A percentile compares a stretch with the other conserved stretches of the same genome.
phyloP scores from a whole-genome alignment of 2,329 filamentous ascomycete species.

The Tolypocladium inflatum region DNA sequence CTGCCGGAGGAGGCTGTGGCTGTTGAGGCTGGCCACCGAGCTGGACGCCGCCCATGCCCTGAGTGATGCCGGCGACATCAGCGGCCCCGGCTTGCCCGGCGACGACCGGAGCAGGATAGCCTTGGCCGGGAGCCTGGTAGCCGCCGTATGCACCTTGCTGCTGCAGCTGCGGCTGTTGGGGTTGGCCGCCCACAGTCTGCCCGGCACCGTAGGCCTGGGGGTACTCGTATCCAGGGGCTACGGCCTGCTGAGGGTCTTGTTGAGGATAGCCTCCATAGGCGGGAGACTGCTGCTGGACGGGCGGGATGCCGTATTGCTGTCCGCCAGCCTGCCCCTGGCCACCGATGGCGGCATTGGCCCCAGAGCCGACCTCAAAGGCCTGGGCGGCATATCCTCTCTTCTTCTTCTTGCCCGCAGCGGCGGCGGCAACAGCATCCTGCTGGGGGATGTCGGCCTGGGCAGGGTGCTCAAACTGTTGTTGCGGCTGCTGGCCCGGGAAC shows the following conservation, averaged over 20 bases:
- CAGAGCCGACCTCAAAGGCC: slow-evolving; percentile 85
- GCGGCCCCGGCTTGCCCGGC: slow-evolving; percentile 20
- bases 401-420: slow-evolving; percentile 62
- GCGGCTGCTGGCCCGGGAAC: slow-evolving; percentile 31
- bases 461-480: slow-evolving; percentile 32
- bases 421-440: slow-evolving; percentile 16
- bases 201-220: slow-evolving; percentile 34
- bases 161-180: slow-evolving; percentile 9
- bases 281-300: slow-evolving; percentile 28
- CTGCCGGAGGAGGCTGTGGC: slow-evolving; percentile 29
- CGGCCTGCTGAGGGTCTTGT: slow-evolving; percentile 31
- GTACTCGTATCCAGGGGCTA: slow-evolving; percentile 30
- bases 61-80: slow-evolving; percentile 63
- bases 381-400: slow-evolving; percentile 91
- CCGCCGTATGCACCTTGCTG: slow-evolving; percentile 30
- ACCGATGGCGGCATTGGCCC: slow-evolving; percentile 63
- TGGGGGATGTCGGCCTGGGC: slow-evolving; percentile 21
- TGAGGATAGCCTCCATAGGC: slow-evolving; percentile 53
- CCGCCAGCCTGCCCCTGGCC: slow-evolving; percentile 31
- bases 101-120: slow-evolving; percentile 48
- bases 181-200: slow-evolving; percentile 19
- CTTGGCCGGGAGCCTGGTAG: slow-evolving; percentile 43
- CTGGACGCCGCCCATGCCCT: slow-evolving; percentile 79
- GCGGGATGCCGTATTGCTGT: slow-evolving; percentile 37
- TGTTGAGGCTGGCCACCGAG: slow-evolving; percentile 47